phyloP scores from a whole-genome alignment of 225 moss, liverwort and hornwort species.

The Thuidium tamariscinum region DNA sequence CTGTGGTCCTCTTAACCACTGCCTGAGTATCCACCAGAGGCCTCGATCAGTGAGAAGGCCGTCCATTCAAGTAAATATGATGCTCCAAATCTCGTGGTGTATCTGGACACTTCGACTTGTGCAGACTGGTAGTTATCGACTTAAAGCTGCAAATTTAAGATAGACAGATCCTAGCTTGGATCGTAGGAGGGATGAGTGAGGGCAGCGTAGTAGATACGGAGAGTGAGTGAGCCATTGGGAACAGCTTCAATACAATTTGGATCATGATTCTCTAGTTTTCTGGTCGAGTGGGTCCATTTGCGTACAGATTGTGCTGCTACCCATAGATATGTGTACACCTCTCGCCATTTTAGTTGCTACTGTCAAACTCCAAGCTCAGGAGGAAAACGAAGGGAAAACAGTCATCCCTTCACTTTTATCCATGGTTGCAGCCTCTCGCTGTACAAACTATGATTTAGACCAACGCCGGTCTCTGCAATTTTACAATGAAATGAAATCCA shows the following conservation, averaged over 20 bases:
- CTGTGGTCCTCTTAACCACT: constrained; percentile 6
- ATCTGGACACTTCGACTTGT: background rate
- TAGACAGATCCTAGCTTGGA: background rate
- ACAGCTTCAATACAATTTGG: constrained; percentile 2
- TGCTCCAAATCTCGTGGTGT: constrained; percentile 36
- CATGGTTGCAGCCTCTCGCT: constrained; percentile 20
- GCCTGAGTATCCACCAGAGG: background rate
- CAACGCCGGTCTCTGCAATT: background rate
- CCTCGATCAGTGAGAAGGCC: background rate
- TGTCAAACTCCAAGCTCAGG: background rate
- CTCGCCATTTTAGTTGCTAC: background rate
- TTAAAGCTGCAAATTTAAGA: background rate
- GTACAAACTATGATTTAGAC: constrained; percentile 1
- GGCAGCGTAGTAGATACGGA: background rate
- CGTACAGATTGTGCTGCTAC: background rate
- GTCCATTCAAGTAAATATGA: background rate
- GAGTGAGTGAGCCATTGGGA: background rate
- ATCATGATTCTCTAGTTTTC: background rate
- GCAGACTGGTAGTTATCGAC: background rate
- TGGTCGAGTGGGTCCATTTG: background rate
- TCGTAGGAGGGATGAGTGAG: background rate
- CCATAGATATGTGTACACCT: background rate
- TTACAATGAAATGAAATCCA: background rate
- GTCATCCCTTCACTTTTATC: background rate
- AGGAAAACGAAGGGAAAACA: background rate